Evolutionary conservation across 2,329 filamentous ascomycete species (phyloP), one percentile per base, ranked within the genome.

Genomic region (Diaporthe australafricana): DNA sequence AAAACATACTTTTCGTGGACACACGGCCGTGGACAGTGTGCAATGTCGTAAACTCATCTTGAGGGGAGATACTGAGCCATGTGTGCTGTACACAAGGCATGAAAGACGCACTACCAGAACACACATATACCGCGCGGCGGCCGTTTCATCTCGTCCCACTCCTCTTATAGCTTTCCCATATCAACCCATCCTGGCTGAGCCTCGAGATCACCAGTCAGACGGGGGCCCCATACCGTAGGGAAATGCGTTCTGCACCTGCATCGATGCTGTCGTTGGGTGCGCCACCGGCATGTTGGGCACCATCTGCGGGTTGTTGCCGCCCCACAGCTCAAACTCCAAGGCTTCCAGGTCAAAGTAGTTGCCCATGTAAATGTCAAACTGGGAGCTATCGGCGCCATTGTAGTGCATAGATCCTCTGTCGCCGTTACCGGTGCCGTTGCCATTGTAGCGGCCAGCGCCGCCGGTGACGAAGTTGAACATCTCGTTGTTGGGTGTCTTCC

Each of bases 251-350:
- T 63, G 48, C 45, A 67, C 52, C 11, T 52, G 72, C 27, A 57
- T 42, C 25, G 32, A 20, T 35, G 45, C 45, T 27, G 45, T 25
- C 30, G 63, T 56, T 38, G 57, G 35, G 42, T 67, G 8, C n/a
- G 6, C 52, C 45, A 48, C 52, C 17, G 57, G 66, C 25, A 32
- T n/a, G 32, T 56, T 65, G 22, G 56, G 53, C 53, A 65, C 48
- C n/a, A 48, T 30, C 48, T 73, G 68, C 20, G 75, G 50, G 30
- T 76, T 70, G 30, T 72, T 79, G 5, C 42, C 40, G 9, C 78
- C 77, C 79, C 84, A 85, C 77, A 87, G 81, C 68, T 87, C 85
- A 82, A 85, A 86, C 62, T 86, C 85, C 20, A 87, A 75, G 4
- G 79, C 75, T 20, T 81, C 80, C 7, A 83, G 78, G 73, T 88